Conservation (phyloP, 805 yeast genomes). For the Teunomyces gatunensis region DNA sequence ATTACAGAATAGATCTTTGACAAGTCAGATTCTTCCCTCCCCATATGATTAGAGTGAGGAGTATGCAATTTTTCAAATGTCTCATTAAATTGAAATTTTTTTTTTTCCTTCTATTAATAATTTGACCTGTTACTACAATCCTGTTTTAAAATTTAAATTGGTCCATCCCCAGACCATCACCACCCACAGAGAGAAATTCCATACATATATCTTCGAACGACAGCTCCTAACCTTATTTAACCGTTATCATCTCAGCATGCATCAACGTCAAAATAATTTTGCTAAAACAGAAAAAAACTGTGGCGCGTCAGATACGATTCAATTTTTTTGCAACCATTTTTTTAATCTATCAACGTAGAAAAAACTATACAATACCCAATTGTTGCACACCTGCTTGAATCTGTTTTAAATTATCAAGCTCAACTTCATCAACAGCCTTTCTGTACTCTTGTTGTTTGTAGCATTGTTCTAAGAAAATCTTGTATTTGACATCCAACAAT, state of each 20-base stretch:
- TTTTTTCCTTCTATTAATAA: neutral
- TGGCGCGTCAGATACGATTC: neutral
- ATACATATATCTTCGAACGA: neutral
- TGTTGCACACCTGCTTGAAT: neutral
- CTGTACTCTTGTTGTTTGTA: conserved; percentile 77
- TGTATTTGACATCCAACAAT: conserved; percentile 75
- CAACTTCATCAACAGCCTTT: conserved; percentile 56
- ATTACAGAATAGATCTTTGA: no score
- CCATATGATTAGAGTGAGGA: no score
- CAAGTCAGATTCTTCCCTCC: no score
- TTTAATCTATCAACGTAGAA: neutral
- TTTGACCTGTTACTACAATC: no score
- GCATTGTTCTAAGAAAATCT: conserved; percentile 85
- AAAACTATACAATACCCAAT: neutral
- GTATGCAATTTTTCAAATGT: no score
- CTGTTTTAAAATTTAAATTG: no score
- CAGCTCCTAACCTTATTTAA: neutral
- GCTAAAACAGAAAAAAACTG: neutral
- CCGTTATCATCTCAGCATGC: conserved; percentile 1
- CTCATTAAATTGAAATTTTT: neutral
- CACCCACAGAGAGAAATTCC: neutral
- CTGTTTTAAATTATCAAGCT: conserved; percentile 12
- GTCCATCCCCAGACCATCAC: no score
- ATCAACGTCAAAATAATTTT: neutral
- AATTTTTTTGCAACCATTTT: conserved; percentile 1